Percentiles rank a stretch among this genome's conserved stretches.
Evolutionary conservation across 106 monocot species (phyloP).

Genomic region (Triglochin maritima): DNA sequence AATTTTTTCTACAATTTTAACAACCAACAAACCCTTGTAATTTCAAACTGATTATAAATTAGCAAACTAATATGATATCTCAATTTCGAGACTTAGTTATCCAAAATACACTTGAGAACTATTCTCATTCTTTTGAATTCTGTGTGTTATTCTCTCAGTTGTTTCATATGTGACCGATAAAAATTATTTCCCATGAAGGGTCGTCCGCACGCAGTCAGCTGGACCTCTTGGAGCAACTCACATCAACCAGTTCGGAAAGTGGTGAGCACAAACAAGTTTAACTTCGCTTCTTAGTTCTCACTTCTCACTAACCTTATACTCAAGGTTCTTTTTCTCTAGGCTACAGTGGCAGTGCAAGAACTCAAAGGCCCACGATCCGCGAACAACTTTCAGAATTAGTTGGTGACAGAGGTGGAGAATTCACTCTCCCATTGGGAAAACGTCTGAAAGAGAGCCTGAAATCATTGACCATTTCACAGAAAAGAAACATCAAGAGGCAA

Average conservation of each 20-base stretch:
- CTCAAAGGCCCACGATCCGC: conserved; percentile 36
- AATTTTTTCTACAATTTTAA: too few species aligned
- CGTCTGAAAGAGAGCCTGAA: conserved; percentile 34
- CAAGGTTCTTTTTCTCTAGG: conserved; percentile 15
- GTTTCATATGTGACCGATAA: too few species aligned
- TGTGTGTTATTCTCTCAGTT: too few species aligned
- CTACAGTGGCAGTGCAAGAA: conserved; percentile 14
- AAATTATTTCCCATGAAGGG: conserved; percentile 4
- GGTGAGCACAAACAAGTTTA: conserved; percentile 14
- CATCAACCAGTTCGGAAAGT: conserved; percentile 26
- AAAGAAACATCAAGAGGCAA: conserved; percentile 94
- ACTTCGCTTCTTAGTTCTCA: not conserved
- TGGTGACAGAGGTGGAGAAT: conserved; percentile 47
- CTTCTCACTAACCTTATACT: not conserved
- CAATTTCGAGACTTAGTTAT: too few species aligned
- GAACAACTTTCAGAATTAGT: conserved; percentile 60
- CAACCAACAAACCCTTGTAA: too few species aligned
- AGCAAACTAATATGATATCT: too few species aligned
- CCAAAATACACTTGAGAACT: too few species aligned
- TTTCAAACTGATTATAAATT: too few species aligned
- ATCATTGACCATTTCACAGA: conserved; percentile 54
- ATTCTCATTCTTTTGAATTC: too few species aligned
- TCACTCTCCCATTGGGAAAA: conserved; percentile 64
- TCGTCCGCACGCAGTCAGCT: conserved; percentile 62
- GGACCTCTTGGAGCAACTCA: conserved; percentile 74